A percentile compares a stretch with the other conserved stretches of the same genome.
phyloP scores from a whole-genome alignment of 202 grass and related monocot genomes.

The Zizania palustris region DNA sequence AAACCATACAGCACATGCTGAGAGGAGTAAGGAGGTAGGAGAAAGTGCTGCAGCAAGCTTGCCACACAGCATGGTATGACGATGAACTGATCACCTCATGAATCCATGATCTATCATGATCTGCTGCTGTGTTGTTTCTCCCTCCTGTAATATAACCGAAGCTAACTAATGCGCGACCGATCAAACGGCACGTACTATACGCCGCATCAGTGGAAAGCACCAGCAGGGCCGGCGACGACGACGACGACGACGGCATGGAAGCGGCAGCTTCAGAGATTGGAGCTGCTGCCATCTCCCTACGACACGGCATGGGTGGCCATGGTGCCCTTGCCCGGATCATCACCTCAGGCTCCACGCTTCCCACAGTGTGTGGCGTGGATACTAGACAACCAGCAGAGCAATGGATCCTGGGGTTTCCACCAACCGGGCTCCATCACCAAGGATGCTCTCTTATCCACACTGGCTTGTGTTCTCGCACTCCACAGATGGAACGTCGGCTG shows the following conservation, averaged over 20 bases:
- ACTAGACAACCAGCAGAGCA: slow-evolving; percentile 56
- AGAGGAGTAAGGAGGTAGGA: background rate
- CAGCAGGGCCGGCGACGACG: slow-evolving; percentile 1
- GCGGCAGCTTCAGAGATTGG: slow-evolving; percentile 32
- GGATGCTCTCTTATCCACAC: slow-evolving; percentile 61
- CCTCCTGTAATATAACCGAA: background rate
- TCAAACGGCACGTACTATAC: background rate
- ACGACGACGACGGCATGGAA: slow-evolving; percentile 22
- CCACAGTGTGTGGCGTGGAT: slow-evolving; percentile 75
- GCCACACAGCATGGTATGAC: slow-evolving; percentile 14
- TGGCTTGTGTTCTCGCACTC: slow-evolving; percentile 81
- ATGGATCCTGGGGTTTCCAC: slow-evolving; percentile 58
- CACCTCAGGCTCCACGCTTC: slow-evolving; percentile 50
- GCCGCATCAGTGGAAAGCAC: slow-evolving; percentile 30
- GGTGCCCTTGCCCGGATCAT: slow-evolving; percentile 59
- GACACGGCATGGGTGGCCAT: slow-evolving; percentile 71
- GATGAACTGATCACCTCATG: background rate
- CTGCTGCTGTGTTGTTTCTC: background rate
- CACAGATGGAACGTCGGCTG: slow-evolving; percentile 64
- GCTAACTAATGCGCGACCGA: background rate
- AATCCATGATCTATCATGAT: background rate
- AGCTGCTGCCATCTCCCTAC: slow-evolving; percentile 43
- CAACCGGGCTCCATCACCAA: slow-evolving; percentile 41
- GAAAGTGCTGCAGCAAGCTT: background rate
- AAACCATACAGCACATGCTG: background rate